Conservation (phyloP, 257 asterid species). For the Solanum lignicaule region DNA sequence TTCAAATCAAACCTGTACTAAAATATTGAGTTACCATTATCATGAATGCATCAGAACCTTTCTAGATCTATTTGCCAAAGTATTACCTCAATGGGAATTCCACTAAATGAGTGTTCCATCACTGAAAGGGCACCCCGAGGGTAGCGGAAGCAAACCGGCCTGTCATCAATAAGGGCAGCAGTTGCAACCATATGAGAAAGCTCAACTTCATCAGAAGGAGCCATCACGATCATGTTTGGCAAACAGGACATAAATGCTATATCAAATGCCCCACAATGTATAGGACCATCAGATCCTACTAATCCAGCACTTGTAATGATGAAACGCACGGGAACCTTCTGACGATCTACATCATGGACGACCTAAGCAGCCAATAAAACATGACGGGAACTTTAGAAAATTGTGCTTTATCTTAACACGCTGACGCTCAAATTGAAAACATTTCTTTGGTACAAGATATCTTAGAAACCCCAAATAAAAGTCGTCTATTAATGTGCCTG, state of each 20-base stretch:
- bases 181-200: slow-evolving; percentile 76
- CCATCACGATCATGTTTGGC: slow-evolving; percentile 96
- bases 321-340: slow-evolving; percentile 77
- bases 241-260: slow-evolving; percentile 80
- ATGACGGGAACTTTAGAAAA: background rate
- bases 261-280: slow-evolving; percentile 73
- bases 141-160: slow-evolving; percentile 81
- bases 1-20: background rate
- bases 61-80: background rate
- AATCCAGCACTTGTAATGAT: slow-evolving; percentile 69
- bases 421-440: background rate
- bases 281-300: slow-evolving; percentile 75
- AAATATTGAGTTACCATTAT: background rate
- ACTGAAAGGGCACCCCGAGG: slow-evolving; percentile 66
- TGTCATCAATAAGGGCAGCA: slow-evolving; percentile 48
- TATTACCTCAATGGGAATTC: slow-evolving; percentile 61
- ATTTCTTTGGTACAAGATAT: background rate
- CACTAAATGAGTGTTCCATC: slow-evolving; percentile 12
- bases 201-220: slow-evolving; percentile 80
- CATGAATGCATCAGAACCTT: background rate
- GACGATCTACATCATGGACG: slow-evolving; percentile 83
- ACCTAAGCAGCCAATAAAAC: slow-evolving; percentile 31
- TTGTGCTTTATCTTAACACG: background rate
- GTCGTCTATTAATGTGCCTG: background rate
- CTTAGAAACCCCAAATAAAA: background rate